These are phyloP conservation scores for Fagus crenata DNA, from an alignment of 306 rosid species.

Conservation along the genomic window DNA sequence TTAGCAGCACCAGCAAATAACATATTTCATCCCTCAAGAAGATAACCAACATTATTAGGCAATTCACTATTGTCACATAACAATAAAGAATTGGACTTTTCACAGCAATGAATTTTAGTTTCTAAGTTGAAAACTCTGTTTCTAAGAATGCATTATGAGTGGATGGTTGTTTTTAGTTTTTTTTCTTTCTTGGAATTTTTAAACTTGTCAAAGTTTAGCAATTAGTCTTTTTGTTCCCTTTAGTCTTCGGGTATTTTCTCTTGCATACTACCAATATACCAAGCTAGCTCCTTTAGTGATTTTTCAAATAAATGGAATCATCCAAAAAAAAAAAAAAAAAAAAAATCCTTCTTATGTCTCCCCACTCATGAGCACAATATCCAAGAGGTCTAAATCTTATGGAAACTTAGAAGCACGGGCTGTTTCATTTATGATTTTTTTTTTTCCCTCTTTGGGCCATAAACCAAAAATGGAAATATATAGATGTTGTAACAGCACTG, in stretches of 20 bases:
- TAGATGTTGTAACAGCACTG: too few species aligned
- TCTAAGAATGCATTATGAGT: not conserved
- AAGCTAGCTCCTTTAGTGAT: not conserved
- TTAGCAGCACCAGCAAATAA: not conserved
- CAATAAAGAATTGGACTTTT: constrained; percentile 1
- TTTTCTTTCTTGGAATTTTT: not conserved
- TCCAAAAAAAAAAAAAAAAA: not conserved
- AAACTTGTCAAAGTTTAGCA: not conserved
- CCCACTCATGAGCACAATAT: not conserved
- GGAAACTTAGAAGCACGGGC: not conserved
- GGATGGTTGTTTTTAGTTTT: not conserved
- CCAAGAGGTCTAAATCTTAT: not conserved
- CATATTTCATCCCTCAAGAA: not conserved
- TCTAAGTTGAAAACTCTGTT: not conserved
- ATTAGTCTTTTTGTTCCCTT: not conserved
- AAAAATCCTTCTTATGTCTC: not conserved
- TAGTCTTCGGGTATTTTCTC: not conserved
- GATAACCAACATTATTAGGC: not conserved
- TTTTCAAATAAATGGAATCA: not conserved
- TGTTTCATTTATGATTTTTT: not conserved
- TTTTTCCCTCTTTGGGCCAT: not conserved
- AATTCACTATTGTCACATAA: not conserved
- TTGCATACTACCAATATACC: not conserved
- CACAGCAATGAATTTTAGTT: not conserved
- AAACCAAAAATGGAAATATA: not conserved